Evolutionary conservation across 306 rosid genomes (phyloP).

Genomic region (Gastrolobium villosum): DNA sequence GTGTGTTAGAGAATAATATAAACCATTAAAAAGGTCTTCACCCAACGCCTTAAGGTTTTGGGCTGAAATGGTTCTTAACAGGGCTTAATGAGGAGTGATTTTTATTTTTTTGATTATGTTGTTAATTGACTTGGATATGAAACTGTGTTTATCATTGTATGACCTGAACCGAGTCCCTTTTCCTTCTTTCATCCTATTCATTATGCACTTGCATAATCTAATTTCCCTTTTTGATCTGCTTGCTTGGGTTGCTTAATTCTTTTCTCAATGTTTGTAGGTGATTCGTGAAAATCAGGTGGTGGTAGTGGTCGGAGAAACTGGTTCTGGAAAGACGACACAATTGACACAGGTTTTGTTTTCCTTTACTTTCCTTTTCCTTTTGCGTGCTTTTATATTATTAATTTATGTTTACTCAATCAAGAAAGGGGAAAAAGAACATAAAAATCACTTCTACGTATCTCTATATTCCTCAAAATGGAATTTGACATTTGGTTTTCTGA

Average conservation of each 20-base stretch:
- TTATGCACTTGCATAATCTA: conserved; percentile 11
- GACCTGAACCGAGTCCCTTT: conserved; percentile 17
- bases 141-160: conserved; percentile 13
- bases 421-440: background rate
- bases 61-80: too few species aligned
- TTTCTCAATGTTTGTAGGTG: conserved; percentile 59
- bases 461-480: conserved; percentile 24
- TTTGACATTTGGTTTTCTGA: conserved; percentile 54
- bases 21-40: too few species aligned
- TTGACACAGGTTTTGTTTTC: conserved; percentile 79
- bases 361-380: conserved; percentile 18
- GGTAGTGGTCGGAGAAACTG: conserved; percentile 98
- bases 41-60: too few species aligned
- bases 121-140: background rate
- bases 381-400: conserved; percentile 16
- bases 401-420: background rate
- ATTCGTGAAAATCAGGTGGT: conserved; percentile 95
- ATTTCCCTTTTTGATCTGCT: conserved; percentile 23
- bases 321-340: conserved; percentile 99
- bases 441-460: conserved; percentile 13
- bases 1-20: too few species aligned
- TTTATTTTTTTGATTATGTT: conserved; percentile 6
- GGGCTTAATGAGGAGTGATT: too few species aligned
- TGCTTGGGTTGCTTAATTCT: conserved; percentile 1
- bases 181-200: conserved; percentile 26